A percentile compares a stretch with the other conserved stretches of the same genome.
Evolutionary conservation across 352 stramenopile species (phyloP).

Genomic region (Pythium rhizo-oryzae): DNA sequence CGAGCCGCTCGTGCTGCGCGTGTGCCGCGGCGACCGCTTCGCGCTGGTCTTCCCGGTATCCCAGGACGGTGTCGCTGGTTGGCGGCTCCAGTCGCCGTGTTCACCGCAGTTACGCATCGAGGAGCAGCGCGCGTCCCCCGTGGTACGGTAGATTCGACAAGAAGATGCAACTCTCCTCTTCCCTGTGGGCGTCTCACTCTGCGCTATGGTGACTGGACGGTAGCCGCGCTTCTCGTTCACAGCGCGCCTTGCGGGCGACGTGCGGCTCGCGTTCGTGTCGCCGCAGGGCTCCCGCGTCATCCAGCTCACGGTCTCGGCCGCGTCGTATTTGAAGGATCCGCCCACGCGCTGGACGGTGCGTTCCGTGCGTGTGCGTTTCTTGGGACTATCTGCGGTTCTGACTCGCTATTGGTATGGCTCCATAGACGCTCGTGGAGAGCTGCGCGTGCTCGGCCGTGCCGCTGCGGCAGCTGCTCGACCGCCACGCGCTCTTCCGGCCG

Average conservation of each 20-base stretch:
- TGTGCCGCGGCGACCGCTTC: slow-evolving; percentile 11
- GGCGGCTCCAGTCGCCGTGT: background rate
- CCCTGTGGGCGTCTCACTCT: too few relatives aligned
- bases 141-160: slow-evolving; percentile 19
- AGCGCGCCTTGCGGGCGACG: background rate
- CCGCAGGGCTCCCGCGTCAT: background rate
- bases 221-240: slow-evolving; percentile 25
- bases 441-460: slow-evolving; percentile 6
- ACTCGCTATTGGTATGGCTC: background rate
- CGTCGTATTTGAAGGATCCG: slow-evolving; percentile 14
- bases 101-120: background rate
- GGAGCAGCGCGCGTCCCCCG: background rate
- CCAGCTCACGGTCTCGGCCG: background rate
- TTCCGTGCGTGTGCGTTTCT: background rate
- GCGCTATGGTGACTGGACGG: too few relatives aligned
- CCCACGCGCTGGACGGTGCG: slow-evolving; percentile 9
- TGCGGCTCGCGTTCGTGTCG: slow-evolving; percentile 17
- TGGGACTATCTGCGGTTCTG: background rate
- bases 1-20: background rate
- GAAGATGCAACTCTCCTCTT: too few relatives aligned
- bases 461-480: slow-evolving; percentile 16
- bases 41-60: background rate
- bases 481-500: slow-evolving; percentile 15
- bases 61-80: background rate
- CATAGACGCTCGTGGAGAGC: slow-evolving; percentile 10